Percentiles rank a stretch among this genome's conserved stretches.
These are phyloP conservation scores for Verticillium tricorpus DNA, from an alignment of 2,329 filamentous ascomycete genomes.

Conservation along the genomic window DNA sequence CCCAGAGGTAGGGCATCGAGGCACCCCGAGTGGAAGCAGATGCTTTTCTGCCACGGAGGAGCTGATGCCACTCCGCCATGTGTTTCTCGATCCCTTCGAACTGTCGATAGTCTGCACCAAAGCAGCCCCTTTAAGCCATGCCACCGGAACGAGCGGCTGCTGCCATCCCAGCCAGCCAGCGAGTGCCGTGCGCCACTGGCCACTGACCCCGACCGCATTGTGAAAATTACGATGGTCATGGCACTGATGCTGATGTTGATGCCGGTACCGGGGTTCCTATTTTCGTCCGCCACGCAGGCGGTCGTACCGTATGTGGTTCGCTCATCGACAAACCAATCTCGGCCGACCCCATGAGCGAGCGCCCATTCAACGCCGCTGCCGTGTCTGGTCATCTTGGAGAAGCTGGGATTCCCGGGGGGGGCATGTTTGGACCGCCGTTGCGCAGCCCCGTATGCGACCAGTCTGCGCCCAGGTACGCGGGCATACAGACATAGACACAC, in stretches of 20 bases:
- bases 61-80: neutral
- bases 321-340: slow-evolving; percentile 3
- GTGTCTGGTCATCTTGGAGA: neutral
- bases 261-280: neutral
- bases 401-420: neutral
- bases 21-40: neutral
- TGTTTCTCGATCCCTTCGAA: neutral
- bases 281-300: neutral
- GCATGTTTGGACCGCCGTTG: neutral
- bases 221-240: neutral
- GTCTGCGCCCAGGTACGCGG: neutral
- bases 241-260: neutral
- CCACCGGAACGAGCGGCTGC: neutral
- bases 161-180: neutral
- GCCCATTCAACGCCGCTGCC: neutral
- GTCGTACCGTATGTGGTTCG: neutral
- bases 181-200: neutral
- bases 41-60: neutral
- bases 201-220: neutral
- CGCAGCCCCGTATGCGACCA: neutral
- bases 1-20: neutral
- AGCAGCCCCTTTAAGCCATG: neutral
- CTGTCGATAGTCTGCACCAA: neutral
- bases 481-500: neutral
- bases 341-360: neutral